Conservation (phyloP, 345 rosid species). For the Mallotus nudiflorus region DNA sequence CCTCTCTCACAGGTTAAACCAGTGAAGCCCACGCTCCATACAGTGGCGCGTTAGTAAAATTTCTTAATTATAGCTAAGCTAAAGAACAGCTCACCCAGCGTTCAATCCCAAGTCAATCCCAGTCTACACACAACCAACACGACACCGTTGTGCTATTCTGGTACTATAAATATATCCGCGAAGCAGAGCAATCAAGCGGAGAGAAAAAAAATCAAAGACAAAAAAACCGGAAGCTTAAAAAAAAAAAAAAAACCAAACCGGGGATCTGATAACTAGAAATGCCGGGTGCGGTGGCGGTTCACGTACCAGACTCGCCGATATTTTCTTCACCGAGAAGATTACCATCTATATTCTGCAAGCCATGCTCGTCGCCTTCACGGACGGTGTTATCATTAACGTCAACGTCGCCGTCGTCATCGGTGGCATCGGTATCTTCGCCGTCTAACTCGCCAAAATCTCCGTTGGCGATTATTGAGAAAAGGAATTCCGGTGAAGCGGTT, state of each 20-base stretch:
- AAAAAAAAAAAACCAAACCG: neutral
- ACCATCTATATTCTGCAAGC: conserved; percentile 23
- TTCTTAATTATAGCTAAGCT: neutral
- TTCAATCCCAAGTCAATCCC: conserved; percentile 14
- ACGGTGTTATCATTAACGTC: neutral
- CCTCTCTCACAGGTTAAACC: neutral
- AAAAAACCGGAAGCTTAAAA: neutral
- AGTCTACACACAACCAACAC: neutral
- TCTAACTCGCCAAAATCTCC: conserved; percentile 9
- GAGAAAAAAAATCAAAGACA: neutral
- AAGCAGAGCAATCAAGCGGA: neutral
- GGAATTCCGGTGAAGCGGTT: conserved; percentile 12
- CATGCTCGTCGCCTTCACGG: conserved; percentile 20
- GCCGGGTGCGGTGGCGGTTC: conserved; percentile 27
- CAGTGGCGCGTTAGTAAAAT: neutral
- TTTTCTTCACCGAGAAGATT: conserved; percentile 34
- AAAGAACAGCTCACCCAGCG: neutral
- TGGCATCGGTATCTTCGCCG: conserved; percentile 1
- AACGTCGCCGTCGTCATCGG: neutral
- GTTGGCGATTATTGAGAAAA: conserved; percentile 3
- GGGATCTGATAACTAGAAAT: conserved; percentile 12
- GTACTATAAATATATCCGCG: neutral
- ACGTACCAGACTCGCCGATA: conserved; percentile 37
- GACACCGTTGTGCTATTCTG: neutral
- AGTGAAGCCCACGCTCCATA: neutral